These are phyloP conservation scores for Murraya koenigii DNA, from an alignment of 345 rosid genomes.

Conservation along the genomic window DNA sequence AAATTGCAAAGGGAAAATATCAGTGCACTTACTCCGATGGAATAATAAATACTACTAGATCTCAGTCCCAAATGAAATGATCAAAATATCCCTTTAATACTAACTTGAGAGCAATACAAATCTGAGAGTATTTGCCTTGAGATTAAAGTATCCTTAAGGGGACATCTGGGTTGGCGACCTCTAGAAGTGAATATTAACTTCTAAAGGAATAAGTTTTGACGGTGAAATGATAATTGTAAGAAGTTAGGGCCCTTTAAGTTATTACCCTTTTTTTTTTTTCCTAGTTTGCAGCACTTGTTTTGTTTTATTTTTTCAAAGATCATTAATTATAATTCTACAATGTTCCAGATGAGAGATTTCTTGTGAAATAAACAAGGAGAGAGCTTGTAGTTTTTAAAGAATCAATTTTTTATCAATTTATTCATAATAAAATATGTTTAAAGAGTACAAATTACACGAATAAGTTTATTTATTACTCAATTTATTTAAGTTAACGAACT, in stretches of 20 bases:
- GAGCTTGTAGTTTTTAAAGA: neutral
- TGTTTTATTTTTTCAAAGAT: neutral
- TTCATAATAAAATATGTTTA: neutral
- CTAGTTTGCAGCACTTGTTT: neutral
- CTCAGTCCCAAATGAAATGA: no score
- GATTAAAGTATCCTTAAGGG: neutral
- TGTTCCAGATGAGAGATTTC: no score
- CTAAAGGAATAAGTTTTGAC: neutral
- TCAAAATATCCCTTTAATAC: neutral
- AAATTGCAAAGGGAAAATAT: no score
- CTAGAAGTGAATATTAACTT: neutral
- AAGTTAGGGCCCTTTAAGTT: neutral
- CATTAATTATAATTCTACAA: no score
- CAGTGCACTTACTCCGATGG: neutral
- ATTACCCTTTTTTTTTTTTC: no score
- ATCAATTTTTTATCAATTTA: neutral
- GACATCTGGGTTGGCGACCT: neutral
- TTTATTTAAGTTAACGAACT: neutral
- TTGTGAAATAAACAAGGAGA: neutral
- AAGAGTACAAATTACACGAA: neutral
- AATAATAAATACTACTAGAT: neutral
- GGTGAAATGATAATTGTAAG: neutral
- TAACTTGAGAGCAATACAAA: neutral
- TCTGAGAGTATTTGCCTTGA: neutral
- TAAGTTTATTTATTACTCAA: neutral